phyloP scores from a whole-genome alignment of 2,329 filamentous ascomycete genomes.

The Blumeria hordei region DNA sequence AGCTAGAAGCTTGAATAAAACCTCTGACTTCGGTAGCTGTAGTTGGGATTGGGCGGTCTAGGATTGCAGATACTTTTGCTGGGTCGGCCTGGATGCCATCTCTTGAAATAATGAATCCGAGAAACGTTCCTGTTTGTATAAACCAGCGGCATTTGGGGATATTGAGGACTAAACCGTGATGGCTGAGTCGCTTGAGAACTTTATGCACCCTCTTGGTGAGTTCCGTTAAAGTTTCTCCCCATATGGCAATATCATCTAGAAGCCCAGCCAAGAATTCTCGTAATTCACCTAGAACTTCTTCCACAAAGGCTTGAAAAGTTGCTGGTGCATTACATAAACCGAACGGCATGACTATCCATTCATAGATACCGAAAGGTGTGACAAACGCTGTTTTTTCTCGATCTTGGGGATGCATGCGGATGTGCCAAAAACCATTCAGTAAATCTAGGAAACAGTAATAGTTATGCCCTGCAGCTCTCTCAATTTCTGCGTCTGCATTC shows the following conservation, averaged over 20 bases:
- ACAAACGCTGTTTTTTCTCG: background rate
- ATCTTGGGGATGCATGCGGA: background rate
- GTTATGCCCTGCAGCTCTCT: background rate
- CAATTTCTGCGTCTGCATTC: background rate
- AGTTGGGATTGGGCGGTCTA: background rate
- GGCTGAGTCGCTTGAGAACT: background rate
- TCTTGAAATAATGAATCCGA: background rate
- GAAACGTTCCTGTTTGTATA: background rate
- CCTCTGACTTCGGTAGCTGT: background rate
- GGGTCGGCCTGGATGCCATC: background rate
- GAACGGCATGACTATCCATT: constrained; percentile 2
- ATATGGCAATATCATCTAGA: background rate
- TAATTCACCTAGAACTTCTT: background rate
- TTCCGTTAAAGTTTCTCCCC: background rate
- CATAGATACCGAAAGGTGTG: background rate
- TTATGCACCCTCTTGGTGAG: too few species aligned
- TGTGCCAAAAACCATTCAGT: background rate
- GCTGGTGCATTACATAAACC: constrained; percentile 1
- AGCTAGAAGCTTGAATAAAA: background rate
- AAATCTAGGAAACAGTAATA: background rate
- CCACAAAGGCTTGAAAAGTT: constrained; percentile 1
- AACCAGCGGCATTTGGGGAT: background rate
- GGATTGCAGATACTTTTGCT: background rate
- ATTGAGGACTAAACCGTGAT: background rate
- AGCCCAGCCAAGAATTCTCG: background rate